Percentiles rank a stretch among this genome's conserved stretches.
Conservation (phyloP, 148 eudicot genomes). For the Suaeda aralocaspica region DNA sequence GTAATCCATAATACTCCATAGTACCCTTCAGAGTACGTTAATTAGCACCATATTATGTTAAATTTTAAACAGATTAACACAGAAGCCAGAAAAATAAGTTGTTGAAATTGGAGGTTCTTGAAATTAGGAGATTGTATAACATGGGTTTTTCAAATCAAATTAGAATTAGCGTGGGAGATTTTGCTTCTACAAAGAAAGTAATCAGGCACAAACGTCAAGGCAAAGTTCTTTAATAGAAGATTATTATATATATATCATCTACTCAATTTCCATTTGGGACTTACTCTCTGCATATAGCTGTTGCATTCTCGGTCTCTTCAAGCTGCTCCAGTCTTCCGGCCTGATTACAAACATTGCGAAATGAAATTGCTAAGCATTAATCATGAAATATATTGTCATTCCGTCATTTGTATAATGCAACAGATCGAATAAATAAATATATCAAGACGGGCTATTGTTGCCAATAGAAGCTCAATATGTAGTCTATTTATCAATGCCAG, state of each 20-base stretch:
- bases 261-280: constrained; percentile 25
- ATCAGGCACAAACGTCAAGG: neutral
- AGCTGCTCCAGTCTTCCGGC: constrained; percentile 85
- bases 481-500: neutral
- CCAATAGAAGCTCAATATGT: neutral
- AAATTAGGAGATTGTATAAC: too few relatives aligned
- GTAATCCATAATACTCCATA: too few relatives aligned
- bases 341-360: constrained; percentile 33
- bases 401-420: neutral
- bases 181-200: constrained; percentile 40
- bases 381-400: constrained; percentile 1
- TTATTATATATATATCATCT: neutral
- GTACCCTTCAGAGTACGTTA: too few relatives aligned
- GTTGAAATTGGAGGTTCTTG: too few relatives aligned
- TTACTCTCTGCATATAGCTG: constrained; percentile 77
- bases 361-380: constrained; percentile 16
- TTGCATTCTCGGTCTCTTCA: constrained; percentile 57
- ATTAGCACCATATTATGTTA: too few relatives aligned
- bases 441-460: neutral
- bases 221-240: neutral
- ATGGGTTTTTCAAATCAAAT: too few relatives aligned
- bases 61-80: too few relatives aligned
- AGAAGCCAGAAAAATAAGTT: too few relatives aligned
- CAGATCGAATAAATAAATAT: too few relatives aligned
- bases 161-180: constrained; percentile 63